phyloP scores from a whole-genome alignment of 208 protist genomes.

The Trypanosoma vivax region DNA sequence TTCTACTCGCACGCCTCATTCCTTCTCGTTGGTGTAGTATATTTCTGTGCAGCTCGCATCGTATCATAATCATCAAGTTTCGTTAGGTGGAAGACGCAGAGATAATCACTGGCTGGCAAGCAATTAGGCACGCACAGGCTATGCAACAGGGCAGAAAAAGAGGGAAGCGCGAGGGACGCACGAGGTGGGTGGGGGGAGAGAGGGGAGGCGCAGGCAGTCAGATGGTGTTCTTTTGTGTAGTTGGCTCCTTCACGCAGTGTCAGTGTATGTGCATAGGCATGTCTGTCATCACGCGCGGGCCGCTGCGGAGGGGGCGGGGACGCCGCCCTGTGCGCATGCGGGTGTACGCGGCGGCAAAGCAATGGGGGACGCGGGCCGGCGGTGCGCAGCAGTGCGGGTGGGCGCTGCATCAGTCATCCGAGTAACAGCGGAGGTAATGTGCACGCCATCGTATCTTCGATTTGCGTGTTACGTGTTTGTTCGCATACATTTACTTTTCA shows the following conservation, averaged over 20 bases:
- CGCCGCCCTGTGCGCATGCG: not conserved
- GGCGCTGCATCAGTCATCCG: constrained; percentile 19
- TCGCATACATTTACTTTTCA: too few species aligned
- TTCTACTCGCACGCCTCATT: constrained; percentile 3
- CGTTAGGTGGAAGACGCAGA: constrained; percentile 5
- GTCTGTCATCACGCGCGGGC: constrained; percentile 2
- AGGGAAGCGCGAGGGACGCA: too few species aligned
- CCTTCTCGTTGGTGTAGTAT: constrained; percentile 1
- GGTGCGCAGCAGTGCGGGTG: too few species aligned
- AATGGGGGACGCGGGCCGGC: too few species aligned
- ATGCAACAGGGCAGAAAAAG: not conserved
- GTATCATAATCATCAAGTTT: constrained; percentile 4
- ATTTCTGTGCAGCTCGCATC: not conserved
- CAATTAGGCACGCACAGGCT: not conserved
- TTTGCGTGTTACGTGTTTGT: constrained; percentile 12
- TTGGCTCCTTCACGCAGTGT: constrained; percentile 10
- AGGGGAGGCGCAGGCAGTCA: not conserved
- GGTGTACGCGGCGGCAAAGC: not conserved
- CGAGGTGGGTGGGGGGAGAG: not conserved
- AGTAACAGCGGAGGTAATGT: constrained; percentile 32
- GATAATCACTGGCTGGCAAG: not conserved
- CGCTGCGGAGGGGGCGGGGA: not conserved
- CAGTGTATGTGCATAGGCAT: constrained; percentile 15
- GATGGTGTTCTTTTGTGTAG: constrained; percentile 1
- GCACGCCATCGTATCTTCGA: constrained; percentile 16